A percentile compares a stretch with the other conserved stretches of the same genome.
These are phyloP conservation scores for Pseudisothecium myosuroides DNA, from an alignment of 225 moss, liverwort and hornwort genomes.

Conservation along the genomic window DNA sequence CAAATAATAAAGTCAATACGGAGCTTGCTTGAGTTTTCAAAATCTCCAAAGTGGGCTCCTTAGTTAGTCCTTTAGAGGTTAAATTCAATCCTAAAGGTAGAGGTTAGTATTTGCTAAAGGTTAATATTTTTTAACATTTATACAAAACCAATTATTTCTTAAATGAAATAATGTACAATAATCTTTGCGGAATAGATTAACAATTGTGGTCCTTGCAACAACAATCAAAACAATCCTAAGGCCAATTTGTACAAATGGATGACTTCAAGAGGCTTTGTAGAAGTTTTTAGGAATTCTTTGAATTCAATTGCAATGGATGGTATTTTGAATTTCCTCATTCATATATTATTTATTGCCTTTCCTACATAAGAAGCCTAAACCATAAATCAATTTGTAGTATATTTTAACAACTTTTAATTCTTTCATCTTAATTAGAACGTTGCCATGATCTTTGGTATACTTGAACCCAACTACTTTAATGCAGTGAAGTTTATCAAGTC, in stretches of 20 bases:
- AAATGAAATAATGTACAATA: neutral
- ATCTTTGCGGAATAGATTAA: neutral
- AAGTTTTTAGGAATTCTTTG: neutral
- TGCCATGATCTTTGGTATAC: rapidly evolving
- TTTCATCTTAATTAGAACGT: neutral
- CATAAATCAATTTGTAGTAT: neutral
- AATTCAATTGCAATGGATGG: neutral
- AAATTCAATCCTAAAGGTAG: neutral
- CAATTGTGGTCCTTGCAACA: neutral
- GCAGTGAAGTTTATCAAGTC: neutral
- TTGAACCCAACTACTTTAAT: too few species aligned
- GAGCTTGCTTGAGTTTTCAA: neutral
- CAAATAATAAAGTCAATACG: neutral
- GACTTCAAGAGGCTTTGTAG: neutral
- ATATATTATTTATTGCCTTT: neutral
- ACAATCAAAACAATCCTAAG: neutral
- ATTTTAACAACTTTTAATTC: neutral
- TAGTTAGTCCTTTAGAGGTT: too few species aligned
- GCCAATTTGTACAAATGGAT: neutral
- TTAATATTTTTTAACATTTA: too few species aligned
- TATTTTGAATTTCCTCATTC: neutral
- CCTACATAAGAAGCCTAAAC: neutral
- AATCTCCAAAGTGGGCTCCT: rapidly evolving
- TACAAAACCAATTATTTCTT: neutral
- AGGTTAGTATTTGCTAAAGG: too few species aligned